Conservation (phyloP, 441 rosid species). For the Adansonia madagascariensis region DNA sequence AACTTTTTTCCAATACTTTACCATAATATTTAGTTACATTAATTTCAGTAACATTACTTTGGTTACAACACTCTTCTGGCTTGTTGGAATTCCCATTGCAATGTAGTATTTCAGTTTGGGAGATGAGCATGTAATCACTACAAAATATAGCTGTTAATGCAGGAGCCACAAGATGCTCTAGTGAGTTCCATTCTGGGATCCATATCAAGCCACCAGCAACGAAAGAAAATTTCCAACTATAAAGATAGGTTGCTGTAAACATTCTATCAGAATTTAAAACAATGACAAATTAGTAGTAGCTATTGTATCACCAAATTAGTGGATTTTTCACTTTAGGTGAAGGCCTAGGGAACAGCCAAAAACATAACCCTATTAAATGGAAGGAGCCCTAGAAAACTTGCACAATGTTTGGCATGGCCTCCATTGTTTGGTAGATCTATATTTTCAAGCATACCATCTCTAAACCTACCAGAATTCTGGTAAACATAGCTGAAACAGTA, state of each 20-base stretch:
- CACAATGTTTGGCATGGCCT: not conserved
- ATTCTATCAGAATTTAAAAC: too few relatives aligned
- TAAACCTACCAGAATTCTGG: slow-evolving; percentile 18
- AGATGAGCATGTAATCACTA: too few relatives aligned
- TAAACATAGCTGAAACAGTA: not conserved
- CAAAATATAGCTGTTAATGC: too few relatives aligned
- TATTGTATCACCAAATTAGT: not conserved
- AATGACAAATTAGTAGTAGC: not conserved
- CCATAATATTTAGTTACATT: not conserved
- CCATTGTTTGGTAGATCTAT: not conserved
- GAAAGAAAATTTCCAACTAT: too few relatives aligned
- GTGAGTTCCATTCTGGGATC: too few relatives aligned
- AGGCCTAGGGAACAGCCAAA: not conserved
- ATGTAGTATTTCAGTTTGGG: too few relatives aligned
- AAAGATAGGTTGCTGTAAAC: too few relatives aligned
- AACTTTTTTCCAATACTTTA: not conserved
- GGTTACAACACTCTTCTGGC: too few relatives aligned
- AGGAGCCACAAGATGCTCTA: too few relatives aligned
- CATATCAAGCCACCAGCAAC: too few relatives aligned
- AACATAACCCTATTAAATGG: not conserved
- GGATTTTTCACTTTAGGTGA: not conserved
- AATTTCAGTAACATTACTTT: not conserved
- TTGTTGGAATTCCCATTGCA: too few relatives aligned
- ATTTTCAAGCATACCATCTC: slow-evolving; percentile 5
- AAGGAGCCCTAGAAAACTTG: not conserved